Evolutionary conservation across 2,329 filamentous ascomycete species (phyloP), one percentile per base, ranked within the genome.

Genomic region (Diaporthe aspalathi): DNA sequence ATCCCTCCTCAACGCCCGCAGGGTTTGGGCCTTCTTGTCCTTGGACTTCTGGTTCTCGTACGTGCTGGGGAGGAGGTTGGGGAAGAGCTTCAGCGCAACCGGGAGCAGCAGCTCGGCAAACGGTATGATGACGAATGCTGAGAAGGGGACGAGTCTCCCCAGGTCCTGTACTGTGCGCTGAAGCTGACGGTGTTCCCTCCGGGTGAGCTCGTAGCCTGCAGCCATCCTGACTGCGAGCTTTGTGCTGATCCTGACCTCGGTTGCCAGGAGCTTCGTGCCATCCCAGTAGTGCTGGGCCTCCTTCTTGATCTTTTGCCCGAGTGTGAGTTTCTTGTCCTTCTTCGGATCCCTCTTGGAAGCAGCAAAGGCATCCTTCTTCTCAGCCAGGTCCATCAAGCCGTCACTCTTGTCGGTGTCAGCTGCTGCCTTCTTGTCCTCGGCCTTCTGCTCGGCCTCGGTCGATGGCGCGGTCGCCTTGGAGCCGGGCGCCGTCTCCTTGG

Each of bases 271-370:
- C 83, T 99, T 99, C 35, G 94, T 98, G 72, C 96, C 96, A 83
- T 99, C 96, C 95, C 96, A 98, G 84, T 99, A 99, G 82, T 99
- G 96, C 73, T 92, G 90, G 17, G 87, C 88, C 83, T 99, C 96
- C 81, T 97, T 95, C 88, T 97, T 99, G 79, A 99, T 91, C 84
- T 95, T 97, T 81, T 98, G 93, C 82, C 90, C 92, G 1, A 98
- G 63, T 0, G 95, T 97, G 82, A 97, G 84, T 80, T 97, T 98
- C 85, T 95, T 94, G 76, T 92, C 88, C 81, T 93, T 92, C 86
- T 82, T 85, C 20, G 82, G 83, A 70, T 81, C 78, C 45, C 93
- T 90, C 75, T 89, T 87, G 78, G 90, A 90, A 70, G 89, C 87
- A 11, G 88, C 81, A 0, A 86, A 80, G 67, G 88, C 89, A 75